A percentile compares a stretch with the other conserved stretches of the same genome.
Evolutionary conservation across 176 grass and related monocot genomes (phyloP).

Genomic region (Phoenix dactylifera): DNA sequence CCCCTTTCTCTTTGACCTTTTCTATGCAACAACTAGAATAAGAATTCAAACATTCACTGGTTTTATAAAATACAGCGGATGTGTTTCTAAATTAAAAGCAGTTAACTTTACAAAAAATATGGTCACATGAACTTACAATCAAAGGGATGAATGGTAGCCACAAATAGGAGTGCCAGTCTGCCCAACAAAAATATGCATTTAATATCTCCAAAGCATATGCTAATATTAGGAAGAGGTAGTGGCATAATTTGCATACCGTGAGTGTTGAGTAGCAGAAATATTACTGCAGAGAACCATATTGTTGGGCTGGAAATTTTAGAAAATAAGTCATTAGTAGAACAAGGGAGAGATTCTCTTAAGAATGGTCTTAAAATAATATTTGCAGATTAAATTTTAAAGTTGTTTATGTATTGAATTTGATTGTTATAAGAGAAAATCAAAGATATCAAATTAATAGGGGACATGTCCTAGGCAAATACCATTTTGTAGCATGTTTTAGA

Average conservation of each 20-base stretch:
- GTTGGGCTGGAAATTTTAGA: neutral
- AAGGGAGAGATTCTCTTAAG: neutral
- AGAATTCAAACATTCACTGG: too few species aligned
- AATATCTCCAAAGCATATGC: neutral
- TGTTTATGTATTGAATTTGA: too few species aligned
- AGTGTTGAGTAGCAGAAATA: constrained; percentile 13
- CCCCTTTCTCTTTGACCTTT: too few species aligned
- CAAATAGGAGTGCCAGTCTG: constrained; percentile 3
- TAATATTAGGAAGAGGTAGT: neutral
- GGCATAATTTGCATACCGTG: constrained; percentile 4
- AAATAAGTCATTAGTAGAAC: neutral
- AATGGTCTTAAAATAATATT: neutral
- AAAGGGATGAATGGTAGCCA: constrained; percentile 14
- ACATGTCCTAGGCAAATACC: too few species aligned
- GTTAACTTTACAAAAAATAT: neutral
- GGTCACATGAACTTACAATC: constrained; percentile 1
- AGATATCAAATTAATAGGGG: too few species aligned
- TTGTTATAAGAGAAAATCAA: too few species aligned
- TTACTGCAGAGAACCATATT: constrained; percentile 7
- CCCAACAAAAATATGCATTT: neutral
- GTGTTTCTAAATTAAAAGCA: too few species aligned
- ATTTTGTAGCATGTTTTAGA: too few species aligned
- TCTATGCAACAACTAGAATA: too few species aligned
- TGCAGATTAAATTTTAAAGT: neutral
- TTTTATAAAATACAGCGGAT: too few species aligned